phyloP scores from a whole-genome alignment of 2,329 filamentous ascomycete genomes.

The Cladophialophora chaetospira region DNA sequence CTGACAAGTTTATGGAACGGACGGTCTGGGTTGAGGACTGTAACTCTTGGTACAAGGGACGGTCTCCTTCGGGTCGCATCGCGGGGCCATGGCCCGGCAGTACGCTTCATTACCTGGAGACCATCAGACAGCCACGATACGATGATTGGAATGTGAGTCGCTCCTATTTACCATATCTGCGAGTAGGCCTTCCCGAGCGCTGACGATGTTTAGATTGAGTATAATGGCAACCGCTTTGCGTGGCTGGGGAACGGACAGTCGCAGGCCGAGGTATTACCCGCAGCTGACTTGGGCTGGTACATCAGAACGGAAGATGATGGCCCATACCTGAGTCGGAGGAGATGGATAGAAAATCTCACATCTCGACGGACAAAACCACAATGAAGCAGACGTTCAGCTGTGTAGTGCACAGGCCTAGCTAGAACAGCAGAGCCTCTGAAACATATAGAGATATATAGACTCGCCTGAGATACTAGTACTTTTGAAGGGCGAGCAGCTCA shows the following conservation, averaged over 20 bases:
- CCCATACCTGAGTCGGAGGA: not conserved
- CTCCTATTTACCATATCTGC: not conserved
- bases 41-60: constrained; percentile 8
- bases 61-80: not conserved
- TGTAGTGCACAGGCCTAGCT: too few relatives aligned
- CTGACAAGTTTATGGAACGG: constrained; percentile 3
- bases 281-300: constrained; percentile 2
- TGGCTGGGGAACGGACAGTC: constrained; percentile 1
- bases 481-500: too few relatives aligned
- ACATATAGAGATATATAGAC: too few relatives aligned
- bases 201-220: not conserved
- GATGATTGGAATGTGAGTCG: constrained; percentile 35
- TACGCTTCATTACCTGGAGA: constrained; percentile 39
- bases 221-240: constrained; percentile 3
- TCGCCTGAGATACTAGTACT: too few relatives aligned
- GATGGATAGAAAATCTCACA: too few relatives aligned
- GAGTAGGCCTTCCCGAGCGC: not conserved
- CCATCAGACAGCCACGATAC: constrained; percentile 38
- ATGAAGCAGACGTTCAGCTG: too few relatives aligned
- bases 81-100: constrained; percentile 16
- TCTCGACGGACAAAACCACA: too few relatives aligned
- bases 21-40: constrained; percentile 14
- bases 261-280: not conserved
- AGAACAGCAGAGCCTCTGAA: too few relatives aligned
- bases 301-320: not conserved